Percentiles rank a stretch among this genome's conserved stretches.
phyloP scores from a whole-genome alignment of 2,329 filamentous ascomycete species.

The Colletotrichum lupini region DNA sequence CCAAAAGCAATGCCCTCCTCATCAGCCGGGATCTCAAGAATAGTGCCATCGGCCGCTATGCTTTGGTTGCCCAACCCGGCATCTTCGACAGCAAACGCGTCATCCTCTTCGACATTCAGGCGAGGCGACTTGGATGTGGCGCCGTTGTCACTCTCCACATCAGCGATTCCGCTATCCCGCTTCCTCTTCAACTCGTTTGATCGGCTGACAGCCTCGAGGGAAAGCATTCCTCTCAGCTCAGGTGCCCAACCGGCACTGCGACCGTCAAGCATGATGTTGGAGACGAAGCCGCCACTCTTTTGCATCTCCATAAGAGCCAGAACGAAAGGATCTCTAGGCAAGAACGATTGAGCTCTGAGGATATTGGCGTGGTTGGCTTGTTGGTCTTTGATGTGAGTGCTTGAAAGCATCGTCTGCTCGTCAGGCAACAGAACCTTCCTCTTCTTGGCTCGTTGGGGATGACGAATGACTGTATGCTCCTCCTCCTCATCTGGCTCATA shows the following conservation, averaged over 20 bases:
- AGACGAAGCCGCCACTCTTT: constrained; percentile 89
- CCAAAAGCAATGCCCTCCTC: constrained; percentile 58
- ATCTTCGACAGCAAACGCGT: constrained; percentile 63
- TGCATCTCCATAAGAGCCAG: constrained; percentile 93
- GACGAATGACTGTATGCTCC: constrained; percentile 69
- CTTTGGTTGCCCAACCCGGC: constrained; percentile 65
- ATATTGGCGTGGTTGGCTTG: constrained; percentile 89
- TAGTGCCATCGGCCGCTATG: constrained; percentile 67
- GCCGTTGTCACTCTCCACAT: constrained; percentile 76
- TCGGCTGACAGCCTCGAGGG: constrained; percentile 81
- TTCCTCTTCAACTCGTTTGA: constrained; percentile 91
- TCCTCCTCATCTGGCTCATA: constrained; percentile 71
- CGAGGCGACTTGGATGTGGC: constrained; percentile 73
- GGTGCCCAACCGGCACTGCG: constrained; percentile 87
- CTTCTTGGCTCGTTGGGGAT: constrained; percentile 78
- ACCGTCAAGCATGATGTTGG: constrained; percentile 84
- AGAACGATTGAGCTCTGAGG: constrained; percentile 81
- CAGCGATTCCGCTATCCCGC: constrained; percentile 86
- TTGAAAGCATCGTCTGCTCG: constrained; percentile 80
- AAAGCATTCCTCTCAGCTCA: constrained; percentile 92
- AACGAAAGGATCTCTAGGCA: constrained; percentile 88
- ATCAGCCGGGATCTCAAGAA: constrained; percentile 73
- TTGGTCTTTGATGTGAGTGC: constrained; percentile 83
- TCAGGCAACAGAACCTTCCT: constrained; percentile 88
- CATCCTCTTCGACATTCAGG: constrained; percentile 75